Percentiles rank a stretch among this genome's conserved stretches.
Conservation (phyloP, 1,139 yeast genomes). For the Pneumocystis carinii region DNA sequence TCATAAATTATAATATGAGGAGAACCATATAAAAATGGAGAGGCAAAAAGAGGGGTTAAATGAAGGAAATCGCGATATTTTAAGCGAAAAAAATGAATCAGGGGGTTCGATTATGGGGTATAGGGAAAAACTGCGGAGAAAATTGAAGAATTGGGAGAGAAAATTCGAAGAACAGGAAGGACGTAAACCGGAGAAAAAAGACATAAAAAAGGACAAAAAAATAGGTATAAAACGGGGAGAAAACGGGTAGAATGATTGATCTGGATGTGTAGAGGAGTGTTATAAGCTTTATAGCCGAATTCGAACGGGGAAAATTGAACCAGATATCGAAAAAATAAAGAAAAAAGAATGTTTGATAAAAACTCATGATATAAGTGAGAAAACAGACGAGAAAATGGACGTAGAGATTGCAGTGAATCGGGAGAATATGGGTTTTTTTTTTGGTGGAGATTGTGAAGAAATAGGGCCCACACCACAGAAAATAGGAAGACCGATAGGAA, state of each 20-base stretch:
- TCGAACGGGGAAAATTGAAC: constrained; percentile 27
- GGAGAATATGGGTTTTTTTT: constrained; percentile 1
- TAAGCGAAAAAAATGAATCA: background rate
- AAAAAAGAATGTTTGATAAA: background rate
- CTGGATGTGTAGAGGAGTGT: background rate
- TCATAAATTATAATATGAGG: background rate
- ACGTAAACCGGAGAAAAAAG: constrained; percentile 39
- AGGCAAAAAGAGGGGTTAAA: background rate
- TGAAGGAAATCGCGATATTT: background rate
- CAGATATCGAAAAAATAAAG: constrained; percentile 19
- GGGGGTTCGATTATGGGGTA: background rate
- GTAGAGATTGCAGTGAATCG: background rate
- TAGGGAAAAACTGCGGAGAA: constrained; percentile 24
- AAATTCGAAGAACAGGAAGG: constrained; percentile 31
- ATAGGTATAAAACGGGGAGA: constrained; percentile 21
- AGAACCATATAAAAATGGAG: background rate
- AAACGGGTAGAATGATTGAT: background rate
- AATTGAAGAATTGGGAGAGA: constrained; percentile 53
- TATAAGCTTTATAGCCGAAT: background rate
- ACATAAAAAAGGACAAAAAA: constrained; percentile 35
- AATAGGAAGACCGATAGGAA: background rate
- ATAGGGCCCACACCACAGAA: constrained; percentile 10
- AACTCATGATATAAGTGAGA: background rate
- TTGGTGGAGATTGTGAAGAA: constrained; percentile 9
- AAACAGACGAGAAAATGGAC: background rate